A percentile compares a stretch with the other conserved stretches of the same genome.
Evolutionary conservation across 345 rosid genomes (phyloP).

Genomic region (Acer saccharum): DNA sequence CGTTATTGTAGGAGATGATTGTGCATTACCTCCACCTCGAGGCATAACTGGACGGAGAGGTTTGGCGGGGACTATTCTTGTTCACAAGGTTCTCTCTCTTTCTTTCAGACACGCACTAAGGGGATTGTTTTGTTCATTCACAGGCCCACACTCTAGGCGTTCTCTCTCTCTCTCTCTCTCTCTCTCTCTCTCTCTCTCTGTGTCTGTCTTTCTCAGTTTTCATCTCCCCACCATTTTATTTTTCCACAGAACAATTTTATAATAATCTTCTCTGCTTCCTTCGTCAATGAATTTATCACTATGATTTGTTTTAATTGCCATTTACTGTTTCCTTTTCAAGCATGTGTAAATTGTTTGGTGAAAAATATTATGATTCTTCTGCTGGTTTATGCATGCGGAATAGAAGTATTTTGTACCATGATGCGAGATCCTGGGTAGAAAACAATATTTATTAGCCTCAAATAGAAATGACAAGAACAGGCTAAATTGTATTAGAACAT

Average conservation of each 20-base stretch:
- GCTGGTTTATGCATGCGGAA: constrained; percentile 9
- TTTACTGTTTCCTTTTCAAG: neutral
- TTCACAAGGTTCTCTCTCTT: constrained; percentile 69
- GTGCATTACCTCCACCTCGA: constrained; percentile 93
- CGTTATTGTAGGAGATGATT: constrained; percentile 94
- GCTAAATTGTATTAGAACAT: neutral
- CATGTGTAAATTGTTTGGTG: neutral
- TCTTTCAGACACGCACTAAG: neutral
- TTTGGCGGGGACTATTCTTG: constrained; percentile 92
- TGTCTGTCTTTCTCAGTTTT: neutral
- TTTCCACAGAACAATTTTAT: neutral
- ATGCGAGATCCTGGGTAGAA: neutral
- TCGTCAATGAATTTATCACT: neutral
- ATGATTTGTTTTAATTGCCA: neutral
- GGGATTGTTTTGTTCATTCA: neutral
- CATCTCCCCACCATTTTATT: neutral
- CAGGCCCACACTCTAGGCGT: neutral
- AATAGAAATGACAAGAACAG: neutral
- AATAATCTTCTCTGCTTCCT: neutral
- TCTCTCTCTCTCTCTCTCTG: neutral
- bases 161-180: neutral
- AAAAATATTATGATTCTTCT: neutral
- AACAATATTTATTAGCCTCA: neutral
- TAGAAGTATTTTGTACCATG: neutral
- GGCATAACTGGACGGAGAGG: constrained; percentile 96